phyloP scores from a whole-genome alignment of 306 rosid genomes.

The Glycine latifolia region DNA sequence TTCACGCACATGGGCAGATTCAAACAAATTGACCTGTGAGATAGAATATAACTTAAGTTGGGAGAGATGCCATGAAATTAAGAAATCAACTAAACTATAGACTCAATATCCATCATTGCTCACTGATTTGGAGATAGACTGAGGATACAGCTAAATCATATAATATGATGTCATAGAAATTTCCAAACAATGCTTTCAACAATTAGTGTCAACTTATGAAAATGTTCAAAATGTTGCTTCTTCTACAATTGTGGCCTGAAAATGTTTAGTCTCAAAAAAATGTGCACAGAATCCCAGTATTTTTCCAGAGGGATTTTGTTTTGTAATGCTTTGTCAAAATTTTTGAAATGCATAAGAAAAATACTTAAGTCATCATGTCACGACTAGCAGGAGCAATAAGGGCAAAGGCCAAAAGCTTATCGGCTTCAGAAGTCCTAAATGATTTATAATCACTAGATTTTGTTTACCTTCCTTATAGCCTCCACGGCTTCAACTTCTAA shows the following conservation, averaged over 20 bases:
- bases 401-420: conserved; percentile 28
- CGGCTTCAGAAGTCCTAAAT: conserved; percentile 20
- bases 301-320: conserved; percentile 27
- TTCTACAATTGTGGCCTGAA: conserved; percentile 14
- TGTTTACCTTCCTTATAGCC: conserved; percentile 69
- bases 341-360: conserved; percentile 28
- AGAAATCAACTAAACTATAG: conserved; percentile 16
- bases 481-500: conserved; percentile 69
- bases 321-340: conserved; percentile 20
- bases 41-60: conserved; percentile 6
- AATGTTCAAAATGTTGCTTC: not conserved
- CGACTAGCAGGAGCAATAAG: conserved; percentile 14
- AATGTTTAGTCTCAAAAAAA: conserved; percentile 14
- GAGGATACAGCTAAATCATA: conserved; percentile 8
- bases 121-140: conserved; percentile 14
- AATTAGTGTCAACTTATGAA: conserved; percentile 10
- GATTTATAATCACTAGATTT: conserved; percentile 17
- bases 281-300: conserved; percentile 19
- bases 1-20: conserved; percentile 61
- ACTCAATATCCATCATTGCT: conserved; percentile 24
- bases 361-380: conserved; percentile 22
- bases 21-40: conserved; percentile 64
- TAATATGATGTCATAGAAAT: conserved; percentile 12
- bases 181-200: not conserved
- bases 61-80: conserved; percentile 32